A percentile compares a stretch with the other conserved stretches of the same genome.
These are phyloP conservation scores for Actinidia arguta DNA, from an alignment of 179 eudicot genomes.

Conservation along the genomic window DNA sequence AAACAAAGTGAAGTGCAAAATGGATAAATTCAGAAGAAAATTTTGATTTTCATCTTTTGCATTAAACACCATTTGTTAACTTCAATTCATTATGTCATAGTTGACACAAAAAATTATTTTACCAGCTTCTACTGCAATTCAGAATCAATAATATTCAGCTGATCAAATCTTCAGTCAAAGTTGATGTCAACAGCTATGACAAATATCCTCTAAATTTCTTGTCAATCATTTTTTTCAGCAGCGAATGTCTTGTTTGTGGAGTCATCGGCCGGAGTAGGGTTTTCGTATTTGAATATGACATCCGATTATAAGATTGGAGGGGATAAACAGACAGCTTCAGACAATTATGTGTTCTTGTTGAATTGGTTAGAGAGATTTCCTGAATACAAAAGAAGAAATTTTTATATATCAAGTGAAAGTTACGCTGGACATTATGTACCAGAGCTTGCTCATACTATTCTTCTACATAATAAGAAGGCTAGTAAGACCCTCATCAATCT, in stretches of 20 bases:
- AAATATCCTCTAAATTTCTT: too few species aligned
- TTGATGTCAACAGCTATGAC: too few species aligned
- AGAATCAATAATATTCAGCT: too few species aligned
- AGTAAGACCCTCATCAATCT: conserved; percentile 42
- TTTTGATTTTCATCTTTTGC: too few species aligned
- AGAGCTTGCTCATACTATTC: conserved; percentile 47
- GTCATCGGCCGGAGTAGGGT: conserved; percentile 59
- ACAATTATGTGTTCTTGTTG: conserved; percentile 40
- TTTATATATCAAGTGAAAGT: conserved; percentile 50
- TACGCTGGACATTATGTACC: conserved; percentile 56
- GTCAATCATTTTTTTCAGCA: conserved; percentile 29
- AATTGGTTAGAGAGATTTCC: conserved; percentile 59
- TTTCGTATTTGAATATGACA: conserved; percentile 48
- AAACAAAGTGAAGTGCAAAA: too few species aligned
- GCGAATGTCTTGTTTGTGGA: conserved; percentile 53
- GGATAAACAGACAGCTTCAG: conserved; percentile 38
- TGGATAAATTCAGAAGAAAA: too few species aligned
- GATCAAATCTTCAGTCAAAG: too few species aligned
- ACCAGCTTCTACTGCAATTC: too few species aligned
- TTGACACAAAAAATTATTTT: too few species aligned
- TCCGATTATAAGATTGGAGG: conserved; percentile 33
- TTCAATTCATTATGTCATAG: too few species aligned
- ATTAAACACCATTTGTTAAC: too few species aligned
- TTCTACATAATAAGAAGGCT: conserved; percentile 35
- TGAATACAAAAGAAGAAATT: conserved; percentile 41